Evolutionary conservation across 2,329 filamentous ascomycete genomes (phyloP), one percentile per base, ranked within the genome.

Genomic region (Colletotrichum costaricense): DNA sequence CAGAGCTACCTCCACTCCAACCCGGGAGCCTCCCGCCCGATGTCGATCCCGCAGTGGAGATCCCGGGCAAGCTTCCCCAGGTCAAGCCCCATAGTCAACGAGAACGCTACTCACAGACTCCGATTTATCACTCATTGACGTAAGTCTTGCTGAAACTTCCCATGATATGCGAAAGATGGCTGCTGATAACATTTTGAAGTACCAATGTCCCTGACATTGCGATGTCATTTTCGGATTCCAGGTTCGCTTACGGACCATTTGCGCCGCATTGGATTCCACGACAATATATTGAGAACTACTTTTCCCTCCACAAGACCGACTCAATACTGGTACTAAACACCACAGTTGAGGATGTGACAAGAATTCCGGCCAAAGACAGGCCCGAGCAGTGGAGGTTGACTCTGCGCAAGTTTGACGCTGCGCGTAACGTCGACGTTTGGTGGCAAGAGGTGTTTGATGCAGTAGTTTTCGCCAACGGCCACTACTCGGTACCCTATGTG

Each of bases 191-290:
- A 28, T 2, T 4, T 7, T 8, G 16, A 49, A 84, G 88, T 1
- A 90, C 89, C 1, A 90, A 90, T 62, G 88, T 90, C 0, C 88
- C 88, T 0, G 85, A 87, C 52, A 86, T 89, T 42, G 88, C 87
- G 26, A 90, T 90, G 88, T 84, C 82, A 5, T 89, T 90, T 75
- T 89, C 88, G 0, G 88, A 90, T 70, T 59, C 80, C 1, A 82
- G 82, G 0, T 90, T 90, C 74, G 80, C 88, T 0, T 89, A 90
- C 69, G 88, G 88, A 0, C 88, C 88, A 0, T 90, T 90, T 75
- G 86, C 85, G 14, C 88, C 88, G 0, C 88, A 90, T 75, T 84
- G 87, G 73, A 79, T 91, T 0, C 86, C 89, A 0, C 84, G 86
- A 2, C 88, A 90, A 75, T 90, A 90, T 68, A 83, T 91, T 3